Conservation (phyloP, 2,329 filamentous ascomycete species). For the Scytalidium lignicola region DNA sequence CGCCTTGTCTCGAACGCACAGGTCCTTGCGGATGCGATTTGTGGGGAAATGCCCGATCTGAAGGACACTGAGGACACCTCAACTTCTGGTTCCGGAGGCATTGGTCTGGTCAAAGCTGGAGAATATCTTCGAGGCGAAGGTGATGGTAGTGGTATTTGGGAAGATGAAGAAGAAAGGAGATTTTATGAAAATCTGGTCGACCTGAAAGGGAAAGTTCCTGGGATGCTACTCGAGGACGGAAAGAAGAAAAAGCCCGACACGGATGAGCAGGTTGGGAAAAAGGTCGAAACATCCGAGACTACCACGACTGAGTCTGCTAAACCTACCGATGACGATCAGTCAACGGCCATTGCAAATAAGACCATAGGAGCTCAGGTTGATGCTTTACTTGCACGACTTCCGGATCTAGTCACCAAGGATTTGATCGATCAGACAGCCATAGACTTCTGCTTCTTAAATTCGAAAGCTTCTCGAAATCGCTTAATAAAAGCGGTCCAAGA, state of each 20-base stretch:
- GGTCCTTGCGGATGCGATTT: slow-evolving; percentile 80
- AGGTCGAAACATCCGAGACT: slow-evolving; percentile 49
- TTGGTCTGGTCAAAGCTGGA: slow-evolving; percentile 88
- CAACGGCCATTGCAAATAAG: slow-evolving; percentile 94
- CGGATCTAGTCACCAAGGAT: slow-evolving; percentile 88
- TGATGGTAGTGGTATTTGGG: slow-evolving; percentile 93
- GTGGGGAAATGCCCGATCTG: slow-evolving; percentile 88
- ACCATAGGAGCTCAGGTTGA: slow-evolving; percentile 97
- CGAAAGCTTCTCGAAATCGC: slow-evolving; percentile 92
- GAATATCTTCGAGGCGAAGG: slow-evolving; percentile 88
- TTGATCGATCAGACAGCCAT: slow-evolving; percentile 86
- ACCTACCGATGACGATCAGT: slow-evolving; percentile 67
- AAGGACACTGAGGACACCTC: slow-evolving; percentile 74
- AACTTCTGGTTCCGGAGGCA: slow-evolving; percentile 64
- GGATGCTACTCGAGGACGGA: slow-evolving; percentile 85
- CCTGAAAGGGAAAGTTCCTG: slow-evolving; percentile 90
- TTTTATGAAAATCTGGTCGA: slow-evolving; percentile 98
- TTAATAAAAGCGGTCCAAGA: slow-evolving; percentile 91
- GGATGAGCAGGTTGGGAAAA: slow-evolving; percentile 81
- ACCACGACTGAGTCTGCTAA: slow-evolving; percentile 41
- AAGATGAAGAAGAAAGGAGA: slow-evolving; percentile 94
- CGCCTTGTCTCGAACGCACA: slow-evolving; percentile 87
- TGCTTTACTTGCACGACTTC: slow-evolving; percentile 78
- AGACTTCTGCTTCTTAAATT: slow-evolving; percentile 97
- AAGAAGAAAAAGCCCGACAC: slow-evolving; percentile 87